These are phyloP conservation scores for Cladosporium oxysporum DNA, from an alignment of 2,329 filamentous ascomycete species.

Conservation along the genomic window DNA sequence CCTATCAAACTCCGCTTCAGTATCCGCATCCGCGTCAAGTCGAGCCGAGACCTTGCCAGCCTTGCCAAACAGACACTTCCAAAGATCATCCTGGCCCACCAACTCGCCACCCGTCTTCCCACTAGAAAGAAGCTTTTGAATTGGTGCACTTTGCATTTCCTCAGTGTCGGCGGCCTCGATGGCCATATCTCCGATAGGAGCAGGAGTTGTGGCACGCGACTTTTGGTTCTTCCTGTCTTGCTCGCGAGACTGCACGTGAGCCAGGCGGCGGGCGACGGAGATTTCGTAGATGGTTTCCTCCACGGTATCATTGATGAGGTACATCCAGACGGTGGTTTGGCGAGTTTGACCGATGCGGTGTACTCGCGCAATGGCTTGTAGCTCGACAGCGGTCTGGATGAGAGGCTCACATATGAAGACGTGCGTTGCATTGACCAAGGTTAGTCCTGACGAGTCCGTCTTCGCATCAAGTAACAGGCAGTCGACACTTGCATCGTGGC, in stretches of 20 bases:
- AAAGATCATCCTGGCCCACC: slow-evolving; percentile 76
- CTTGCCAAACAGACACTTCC: slow-evolving; percentile 81
- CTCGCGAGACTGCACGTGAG: slow-evolving; percentile 62
- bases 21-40: not conserved
- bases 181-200: slow-evolving; percentile 50
- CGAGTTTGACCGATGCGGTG: slow-evolving; percentile 90
- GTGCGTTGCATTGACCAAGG: slow-evolving; percentile 88
- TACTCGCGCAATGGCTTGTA: slow-evolving; percentile 92
- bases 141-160: slow-evolving; percentile 72
- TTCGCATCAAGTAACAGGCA: slow-evolving; percentile 89
- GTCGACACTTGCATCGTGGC: slow-evolving; percentile 69
- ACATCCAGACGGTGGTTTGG: slow-evolving; percentile 92
- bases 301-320: slow-evolving; percentile 85
- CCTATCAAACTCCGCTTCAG: slow-evolving; percentile 49
- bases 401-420: slow-evolving; percentile 94
- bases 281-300: slow-evolving; percentile 91
- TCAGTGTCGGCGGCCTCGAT: slow-evolving; percentile 83
- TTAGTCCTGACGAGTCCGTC: slow-evolving; percentile 84
- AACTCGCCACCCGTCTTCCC: slow-evolving; percentile 74
- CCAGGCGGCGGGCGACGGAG: slow-evolving; percentile 74
- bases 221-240: slow-evolving; percentile 21
- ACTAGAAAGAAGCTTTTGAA: slow-evolving; percentile 70
- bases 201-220: slow-evolving; percentile 13
- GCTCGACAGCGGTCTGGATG: slow-evolving; percentile 87
- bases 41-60: slow-evolving; percentile 11